Evolutionary conservation across 1,284 basidiomycete genomes (phyloP).

Genomic region (Ceratobasidium sp.): DNA sequence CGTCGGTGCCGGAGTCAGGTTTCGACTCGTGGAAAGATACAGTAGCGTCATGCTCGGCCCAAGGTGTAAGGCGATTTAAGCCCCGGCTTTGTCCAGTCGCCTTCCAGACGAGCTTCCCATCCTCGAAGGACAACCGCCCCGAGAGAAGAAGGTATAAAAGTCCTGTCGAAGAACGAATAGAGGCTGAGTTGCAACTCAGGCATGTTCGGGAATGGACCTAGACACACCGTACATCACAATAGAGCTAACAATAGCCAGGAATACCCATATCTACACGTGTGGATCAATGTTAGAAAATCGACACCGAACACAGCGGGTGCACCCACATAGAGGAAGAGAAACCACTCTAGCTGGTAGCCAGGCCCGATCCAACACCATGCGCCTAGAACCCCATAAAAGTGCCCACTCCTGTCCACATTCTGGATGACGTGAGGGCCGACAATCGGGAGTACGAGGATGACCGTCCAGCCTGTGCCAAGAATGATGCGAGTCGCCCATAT

Average conservation of each 20-base stretch:
- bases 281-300: background rate
- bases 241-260: constrained; percentile 17
- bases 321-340: constrained; percentile 25
- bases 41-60: background rate
- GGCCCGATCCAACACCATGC: constrained; percentile 33
- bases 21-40: too few relatives aligned
- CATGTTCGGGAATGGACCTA: too few relatives aligned
- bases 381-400: constrained; percentile 28
- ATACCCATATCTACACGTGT: constrained; percentile 24
- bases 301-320: background rate
- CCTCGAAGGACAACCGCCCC: background rate
- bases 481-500: too few relatives aligned
- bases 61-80: background rate
- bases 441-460: background rate
- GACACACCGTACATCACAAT: background rate
- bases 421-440: constrained; percentile 10
- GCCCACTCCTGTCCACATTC: background rate
- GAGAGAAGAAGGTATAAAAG: constrained; percentile 27
- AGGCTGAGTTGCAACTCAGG: too few relatives aligned
- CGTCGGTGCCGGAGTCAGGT: background rate
- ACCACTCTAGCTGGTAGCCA: constrained; percentile 21
- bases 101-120: constrained; percentile 20
- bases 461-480: too few relatives aligned
- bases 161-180: background rate
- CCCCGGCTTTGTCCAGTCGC: background rate